Evolutionary conservation across 768 basidiomycete genomes (phyloP).

Genomic region (Trametes villosa): DNA sequence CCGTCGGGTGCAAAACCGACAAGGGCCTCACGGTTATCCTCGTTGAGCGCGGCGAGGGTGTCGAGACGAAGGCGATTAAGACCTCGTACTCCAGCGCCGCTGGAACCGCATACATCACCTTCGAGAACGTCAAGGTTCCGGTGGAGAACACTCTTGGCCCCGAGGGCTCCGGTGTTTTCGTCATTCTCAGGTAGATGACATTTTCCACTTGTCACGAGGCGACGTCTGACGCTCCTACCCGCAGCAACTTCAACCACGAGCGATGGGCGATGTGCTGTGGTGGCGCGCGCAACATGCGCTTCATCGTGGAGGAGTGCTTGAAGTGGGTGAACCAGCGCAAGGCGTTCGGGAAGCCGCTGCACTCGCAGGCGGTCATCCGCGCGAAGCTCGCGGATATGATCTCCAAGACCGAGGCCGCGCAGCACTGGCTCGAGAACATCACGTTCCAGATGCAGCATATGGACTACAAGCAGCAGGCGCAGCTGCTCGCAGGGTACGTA

Average conservation of each 20-base stretch:
- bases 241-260: slow-evolving; percentile 92
- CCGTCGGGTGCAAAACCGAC: slow-evolving; percentile 33
- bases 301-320: slow-evolving; percentile 81
- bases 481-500: slow-evolving; percentile 70
- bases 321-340: slow-evolving; percentile 91
- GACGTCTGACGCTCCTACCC: slow-evolving; percentile 30
- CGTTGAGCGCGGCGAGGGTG: slow-evolving; percentile 79
- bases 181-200: slow-evolving; percentile 51
- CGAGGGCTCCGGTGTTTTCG: slow-evolving; percentile 73
- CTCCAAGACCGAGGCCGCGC: slow-evolving; percentile 76
- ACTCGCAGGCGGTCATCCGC: slow-evolving; percentile 85
- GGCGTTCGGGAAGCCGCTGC: slow-evolving; percentile 88
- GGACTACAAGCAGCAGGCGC: slow-evolving; percentile 77
- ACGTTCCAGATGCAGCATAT: slow-evolving; percentile 90
- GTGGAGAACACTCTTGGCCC: slow-evolving; percentile 85
- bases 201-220: background rate
- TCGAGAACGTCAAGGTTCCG: slow-evolving; percentile 85
- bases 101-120: slow-evolving; percentile 84
- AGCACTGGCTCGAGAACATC: slow-evolving; percentile 86
- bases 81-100: slow-evolving; percentile 89
- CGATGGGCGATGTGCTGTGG: slow-evolving; percentile 90
- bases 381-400: slow-evolving; percentile 91
- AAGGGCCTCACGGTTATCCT: slow-evolving; percentile 84
- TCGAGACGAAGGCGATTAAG: slow-evolving; percentile 86
- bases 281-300: slow-evolving; percentile 65